Base-by-base conservation (phyloP, 2,329 filamentous ascomycete genomes). In the Hypoxylon sp. region DNA sequence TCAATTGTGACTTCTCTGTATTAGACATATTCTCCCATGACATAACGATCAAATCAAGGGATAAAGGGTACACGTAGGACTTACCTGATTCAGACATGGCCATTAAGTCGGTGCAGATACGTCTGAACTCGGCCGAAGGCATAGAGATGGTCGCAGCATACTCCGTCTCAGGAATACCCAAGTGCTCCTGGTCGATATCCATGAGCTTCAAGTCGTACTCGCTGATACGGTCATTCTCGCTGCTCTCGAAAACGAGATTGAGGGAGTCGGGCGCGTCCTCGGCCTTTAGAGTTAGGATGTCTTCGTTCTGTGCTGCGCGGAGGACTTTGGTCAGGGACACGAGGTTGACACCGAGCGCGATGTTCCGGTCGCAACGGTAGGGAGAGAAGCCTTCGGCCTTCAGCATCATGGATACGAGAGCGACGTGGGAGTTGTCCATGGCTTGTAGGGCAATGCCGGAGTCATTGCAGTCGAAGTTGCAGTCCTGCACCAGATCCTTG, bases 381-480 rank as follows among this genome's bases (percentile, higher is more conserved):
- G 94, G 94, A 5, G 90, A 91, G 87, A 99, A 99, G 75, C 90
- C 91, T 81, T 98, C 96, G 68, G 95, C 92, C 85, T 96, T 96
- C 81, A 99, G 92, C 87, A 97, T 91, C 96, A 99, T 99, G 74
- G 96, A 98, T 59, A 99, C 96, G 61, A 99, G 93, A 70, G 96
- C 96, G 77, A 99, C 96, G 84, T 99, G 96, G 55, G 94, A 98
- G 89, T 98, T 99, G 87, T 99, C 96, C 97, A 99, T 99, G 78
- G 96, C 96, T 84, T 99, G 96, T 63, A 99, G 92, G 57, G 95
- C 94, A 78, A 99, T 96, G 71, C 96, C 96, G 61, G 94, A 95
- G 87, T 99, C 97, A 92, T 98, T 99, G 92, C 97, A 99, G 88
- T 99, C 96, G 85, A 99, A 99, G 85, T 99, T 99, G 91, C 96